Evolutionary conservation across 1,284 basidiomycete genomes (phyloP), one percentile per base, ranked within the genome.

Genomic region (Ceraceosorus bombacis): DNA sequence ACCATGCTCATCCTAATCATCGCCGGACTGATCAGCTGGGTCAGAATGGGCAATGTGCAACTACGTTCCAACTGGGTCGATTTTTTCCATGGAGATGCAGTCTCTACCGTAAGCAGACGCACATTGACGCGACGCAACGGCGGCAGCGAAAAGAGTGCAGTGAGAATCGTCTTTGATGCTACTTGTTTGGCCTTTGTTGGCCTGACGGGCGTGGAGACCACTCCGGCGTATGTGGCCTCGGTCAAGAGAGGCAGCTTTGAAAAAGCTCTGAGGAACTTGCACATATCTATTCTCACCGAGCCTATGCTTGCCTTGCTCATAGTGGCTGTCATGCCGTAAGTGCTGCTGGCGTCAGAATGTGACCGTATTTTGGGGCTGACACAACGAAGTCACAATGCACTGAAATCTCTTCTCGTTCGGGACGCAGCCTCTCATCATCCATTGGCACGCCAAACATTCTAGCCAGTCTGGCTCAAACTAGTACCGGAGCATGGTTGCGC

Each of bases 121-220:
- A 27, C 27, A 27, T 48, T 63, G 1, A 51, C 54, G 0, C 27
- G 27, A 27, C 27, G 27, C 27, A 27, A 3, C 27, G 3, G 27
- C 27, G 27, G 27, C 27, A 57, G 62, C 5, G 66, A 63, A 52
- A 67, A 65, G 48, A 60, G 61, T 7, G 62, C 64, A 2, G 67
- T 63, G 4, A 38, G 64, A n/a, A 62, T 60, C 40, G 54, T 71
- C 46, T 71, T 70, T 54, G 68, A 70, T 39, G 68, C 64, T 27
- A 53, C 63, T 39, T 66, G 65, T 46, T 61, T 68, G 10, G 68
- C 64, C 37, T 71, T 71, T 62, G 68, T 71, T 27, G 70, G 70
- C 15, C 54, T 71, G 36, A 71, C 70, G 8, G 70, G 70, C 5
- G 57, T 71, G 58, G 70, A 71, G 54, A 68, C 63, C 58, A 67